Conservation (phyloP, 2,329 filamentous ascomycete species). For the Neoascochyta sp. region DNA sequence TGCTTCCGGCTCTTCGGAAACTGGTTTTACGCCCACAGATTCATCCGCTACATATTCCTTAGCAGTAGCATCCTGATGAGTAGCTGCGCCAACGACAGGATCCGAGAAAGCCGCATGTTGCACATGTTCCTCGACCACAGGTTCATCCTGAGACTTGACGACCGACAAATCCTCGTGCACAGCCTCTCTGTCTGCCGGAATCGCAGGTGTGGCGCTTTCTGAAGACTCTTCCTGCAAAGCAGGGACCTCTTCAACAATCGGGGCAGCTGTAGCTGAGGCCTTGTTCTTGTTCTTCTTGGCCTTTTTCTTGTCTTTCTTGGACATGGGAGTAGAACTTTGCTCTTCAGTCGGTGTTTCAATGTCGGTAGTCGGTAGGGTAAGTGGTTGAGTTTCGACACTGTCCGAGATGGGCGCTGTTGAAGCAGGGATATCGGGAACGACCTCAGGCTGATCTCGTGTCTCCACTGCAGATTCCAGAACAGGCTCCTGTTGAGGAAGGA, state of each 20-base stretch:
- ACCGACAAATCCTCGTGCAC: conserved; percentile 3
- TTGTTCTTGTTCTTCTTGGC: conserved; percentile 25
- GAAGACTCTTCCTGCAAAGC: conserved; percentile 1
- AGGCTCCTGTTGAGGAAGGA: conserved; percentile 1
- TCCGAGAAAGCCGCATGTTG: too few relatives aligned
- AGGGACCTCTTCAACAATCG: conserved; percentile 7
- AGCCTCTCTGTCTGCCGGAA: not conserved
- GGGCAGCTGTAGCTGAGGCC: conserved; percentile 12
- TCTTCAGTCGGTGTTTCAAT: conserved; percentile 1
- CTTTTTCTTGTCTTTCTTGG: conserved; percentile 31
- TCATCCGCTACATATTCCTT: too few relatives aligned
- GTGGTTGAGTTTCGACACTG: not conserved
- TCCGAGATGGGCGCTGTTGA: not conserved
- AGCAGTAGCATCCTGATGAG: too few relatives aligned
- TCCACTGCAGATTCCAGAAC: conserved; percentile 1
- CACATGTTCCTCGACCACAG: too few relatives aligned
- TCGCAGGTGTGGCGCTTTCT: conserved; percentile 5
- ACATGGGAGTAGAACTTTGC: conserved; percentile 5
- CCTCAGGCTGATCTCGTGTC: conserved; percentile 1
- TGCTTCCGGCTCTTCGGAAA: too few relatives aligned
- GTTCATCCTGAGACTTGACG: too few relatives aligned
- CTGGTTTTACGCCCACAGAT: too few relatives aligned
- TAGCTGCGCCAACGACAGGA: too few relatives aligned
- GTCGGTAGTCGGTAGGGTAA: not conserved
- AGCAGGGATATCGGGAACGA: not conserved